Evolutionary conservation across 352 stramenopile species (phyloP).

Genomic region (Pythium aristosporum): DNA sequence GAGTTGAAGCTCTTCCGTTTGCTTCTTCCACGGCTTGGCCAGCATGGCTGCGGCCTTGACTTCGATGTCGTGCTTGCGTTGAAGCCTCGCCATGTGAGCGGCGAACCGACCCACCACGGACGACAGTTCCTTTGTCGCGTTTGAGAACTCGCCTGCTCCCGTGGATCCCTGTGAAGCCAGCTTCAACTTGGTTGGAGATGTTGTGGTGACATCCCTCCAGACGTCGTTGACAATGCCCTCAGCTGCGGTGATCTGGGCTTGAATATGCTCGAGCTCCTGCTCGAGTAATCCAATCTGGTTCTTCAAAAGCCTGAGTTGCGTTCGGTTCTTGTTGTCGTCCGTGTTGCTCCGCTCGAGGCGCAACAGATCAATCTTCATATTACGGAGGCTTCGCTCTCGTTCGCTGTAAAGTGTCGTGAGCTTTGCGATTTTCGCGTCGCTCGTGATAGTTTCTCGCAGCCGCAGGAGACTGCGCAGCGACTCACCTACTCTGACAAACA

Average conservation of each 20-base stretch:
- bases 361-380: constrained; percentile 63
- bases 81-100: constrained; percentile 44
- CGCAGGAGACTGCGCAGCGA: constrained; percentile 64
- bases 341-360: constrained; percentile 53
- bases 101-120: constrained; percentile 69
- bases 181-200: constrained; percentile 10
- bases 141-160: constrained; percentile 8
- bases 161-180: not conserved
- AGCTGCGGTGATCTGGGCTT: constrained; percentile 46
- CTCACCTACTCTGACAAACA: constrained; percentile 43
- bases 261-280: constrained; percentile 60
- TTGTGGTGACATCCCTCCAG: constrained; percentile 49
- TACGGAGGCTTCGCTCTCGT: constrained; percentile 48
- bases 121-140: constrained; percentile 35
- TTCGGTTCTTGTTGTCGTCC: constrained; percentile 46
- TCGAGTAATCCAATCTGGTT: constrained; percentile 60
- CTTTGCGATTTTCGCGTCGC: constrained; percentile 56
- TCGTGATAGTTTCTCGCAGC: constrained; percentile 66
- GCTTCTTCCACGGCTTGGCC: constrained; percentile 61
- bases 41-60: constrained; percentile 53
- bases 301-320: constrained; percentile 52
- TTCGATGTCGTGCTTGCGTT: constrained; percentile 58
- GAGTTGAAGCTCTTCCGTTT: constrained; percentile 65
- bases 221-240: constrained; percentile 58
- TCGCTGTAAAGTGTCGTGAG: constrained; percentile 39